Percentiles rank a stretch among this genome's conserved stretches.
Evolutionary conservation across 352 stramenopile genomes (phyloP).

Genomic region (Aphanomyces astaci): DNA sequence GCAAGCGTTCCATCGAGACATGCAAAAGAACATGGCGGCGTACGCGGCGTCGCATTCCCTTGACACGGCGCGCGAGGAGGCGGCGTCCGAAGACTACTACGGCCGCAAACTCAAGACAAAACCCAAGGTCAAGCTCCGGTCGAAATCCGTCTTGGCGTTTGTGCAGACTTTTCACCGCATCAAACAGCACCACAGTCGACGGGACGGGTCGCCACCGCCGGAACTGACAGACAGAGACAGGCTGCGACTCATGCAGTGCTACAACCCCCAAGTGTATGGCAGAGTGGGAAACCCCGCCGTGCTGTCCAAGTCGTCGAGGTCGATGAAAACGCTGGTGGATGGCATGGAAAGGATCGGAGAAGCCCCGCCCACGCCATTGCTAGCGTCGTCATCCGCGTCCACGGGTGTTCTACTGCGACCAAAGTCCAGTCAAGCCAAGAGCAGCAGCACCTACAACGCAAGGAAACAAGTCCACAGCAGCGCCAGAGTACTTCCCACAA

Average conservation of each 20-base stretch:
- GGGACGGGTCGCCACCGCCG: not conserved
- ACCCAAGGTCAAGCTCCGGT: not conserved
- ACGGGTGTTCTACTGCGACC: not conserved
- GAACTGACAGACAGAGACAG: conserved; percentile 5
- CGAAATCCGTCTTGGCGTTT: not conserved
- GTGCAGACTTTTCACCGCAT: not conserved
- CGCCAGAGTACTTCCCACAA: not conserved
- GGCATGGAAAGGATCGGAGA: conserved; percentile 16
- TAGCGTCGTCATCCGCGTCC: not conserved
- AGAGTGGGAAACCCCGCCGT: not conserved
- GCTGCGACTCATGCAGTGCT: conserved; percentile 3
- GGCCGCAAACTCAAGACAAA: not conserved
- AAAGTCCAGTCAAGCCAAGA: not conserved
- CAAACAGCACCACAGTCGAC: not conserved
- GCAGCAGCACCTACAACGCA: too few species aligned
- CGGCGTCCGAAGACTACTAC: not conserved
- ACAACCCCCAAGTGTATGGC: conserved; percentile 8
- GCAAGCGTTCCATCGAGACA: not conserved
- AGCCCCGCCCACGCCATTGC: not conserved
- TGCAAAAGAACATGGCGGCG: conserved; percentile 1
- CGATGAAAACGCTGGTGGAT: not conserved
- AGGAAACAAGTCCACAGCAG: not conserved
- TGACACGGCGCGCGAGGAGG: not conserved
- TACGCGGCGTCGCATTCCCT: not conserved
- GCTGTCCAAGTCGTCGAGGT: not conserved